A percentile compares a stretch with the other conserved stretches of the same genome.
These are phyloP conservation scores for Xylariaceae sp. DNA, from an alignment of 2,329 filamentous ascomycete genomes.

Conservation along the genomic window DNA sequence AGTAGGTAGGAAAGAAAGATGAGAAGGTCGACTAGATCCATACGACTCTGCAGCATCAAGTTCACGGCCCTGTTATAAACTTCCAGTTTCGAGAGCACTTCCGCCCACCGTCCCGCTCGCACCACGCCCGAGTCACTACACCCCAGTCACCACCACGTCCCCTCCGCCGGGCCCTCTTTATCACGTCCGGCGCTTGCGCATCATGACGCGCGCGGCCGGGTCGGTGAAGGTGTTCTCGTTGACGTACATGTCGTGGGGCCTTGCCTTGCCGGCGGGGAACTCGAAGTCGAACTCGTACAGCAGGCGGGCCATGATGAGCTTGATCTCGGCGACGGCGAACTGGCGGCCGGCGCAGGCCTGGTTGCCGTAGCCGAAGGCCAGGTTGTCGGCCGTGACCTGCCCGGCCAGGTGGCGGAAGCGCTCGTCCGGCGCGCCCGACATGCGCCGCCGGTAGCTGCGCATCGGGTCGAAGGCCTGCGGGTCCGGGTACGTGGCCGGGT, in stretches of 20 bases:
- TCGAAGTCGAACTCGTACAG: conserved; percentile 3
- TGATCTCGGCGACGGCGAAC: conserved; percentile 8
- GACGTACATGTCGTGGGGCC: conserved; percentile 2
- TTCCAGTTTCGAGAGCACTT: no score
- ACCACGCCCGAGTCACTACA: no score
- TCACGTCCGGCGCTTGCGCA: conserved; percentile 1
- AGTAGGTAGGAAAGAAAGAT: no score
- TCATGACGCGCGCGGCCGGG: conserved; percentile 5
- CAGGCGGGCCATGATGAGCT: conserved; percentile 7
- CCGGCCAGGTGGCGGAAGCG: conserved; percentile 5
- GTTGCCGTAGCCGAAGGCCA: conserved; percentile 10
- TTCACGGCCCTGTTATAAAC: no score
- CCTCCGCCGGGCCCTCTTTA: no score
- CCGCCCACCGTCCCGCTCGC: no score
- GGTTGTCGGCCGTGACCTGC: conserved; percentile 4
- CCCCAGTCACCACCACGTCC: neutral
- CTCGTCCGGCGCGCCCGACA: conserved; percentile 4
- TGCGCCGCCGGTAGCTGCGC: conserved; percentile 8
- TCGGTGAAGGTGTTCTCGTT: conserved; percentile 7
- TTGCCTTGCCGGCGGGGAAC: conserved; percentile 1
- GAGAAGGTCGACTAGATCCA: no score
- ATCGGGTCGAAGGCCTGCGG: conserved; percentile 11
- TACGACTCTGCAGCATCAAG: no score
- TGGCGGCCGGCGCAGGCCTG: conserved; percentile 8
- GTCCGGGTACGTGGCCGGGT: conserved; percentile 5